These are phyloP conservation scores for Dryas drummondii DNA, from an alignment of 306 rosid genomes.

Conservation along the genomic window DNA sequence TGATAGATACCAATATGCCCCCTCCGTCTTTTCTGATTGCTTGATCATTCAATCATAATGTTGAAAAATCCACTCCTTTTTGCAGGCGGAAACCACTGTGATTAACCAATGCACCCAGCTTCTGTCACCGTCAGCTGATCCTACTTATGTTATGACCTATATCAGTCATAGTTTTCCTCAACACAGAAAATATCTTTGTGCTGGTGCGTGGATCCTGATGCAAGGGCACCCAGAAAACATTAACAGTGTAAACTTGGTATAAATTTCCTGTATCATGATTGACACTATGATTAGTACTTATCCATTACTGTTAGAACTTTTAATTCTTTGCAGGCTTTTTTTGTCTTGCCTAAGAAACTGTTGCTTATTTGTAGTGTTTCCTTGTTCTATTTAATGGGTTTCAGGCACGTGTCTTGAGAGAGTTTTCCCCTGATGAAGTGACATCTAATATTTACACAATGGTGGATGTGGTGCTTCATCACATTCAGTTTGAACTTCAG, in stretches of 20 bases:
- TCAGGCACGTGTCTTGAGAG: slow-evolving; percentile 89
- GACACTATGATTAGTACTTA: neutral
- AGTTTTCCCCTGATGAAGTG: slow-evolving; percentile 92
- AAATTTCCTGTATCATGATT: slow-evolving; percentile 24
- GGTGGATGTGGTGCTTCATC: slow-evolving; percentile 97
- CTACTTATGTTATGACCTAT: slow-evolving; percentile 79
- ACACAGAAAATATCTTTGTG: slow-evolving; percentile 87
- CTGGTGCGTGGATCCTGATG: slow-evolving; percentile 97
- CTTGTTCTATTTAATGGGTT: slow-evolving; percentile 15
- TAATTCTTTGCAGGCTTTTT: slow-evolving; percentile 7
- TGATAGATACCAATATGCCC: neutral
- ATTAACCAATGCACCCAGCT: slow-evolving; percentile 89
- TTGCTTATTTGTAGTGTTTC: neutral
- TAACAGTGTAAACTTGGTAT: slow-evolving; percentile 80
- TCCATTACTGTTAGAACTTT: slow-evolving; percentile 1
- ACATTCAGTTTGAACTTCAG: slow-evolving; percentile 87
- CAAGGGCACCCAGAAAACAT: slow-evolving; percentile 88
- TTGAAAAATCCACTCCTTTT: neutral
- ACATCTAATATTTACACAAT: slow-evolving; percentile 86
- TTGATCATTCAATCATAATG: slow-evolving; percentile 3
- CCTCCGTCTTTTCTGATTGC: neutral
- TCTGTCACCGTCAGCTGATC: slow-evolving; percentile 88
- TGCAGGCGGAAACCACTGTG: slow-evolving; percentile 94
- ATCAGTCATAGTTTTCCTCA: slow-evolving; percentile 68
- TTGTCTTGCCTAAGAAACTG: slow-evolving; percentile 7